Evolutionary conservation across 1,284 basidiomycete species (phyloP).

Genomic region (Ganoderma lingzhi): DNA sequence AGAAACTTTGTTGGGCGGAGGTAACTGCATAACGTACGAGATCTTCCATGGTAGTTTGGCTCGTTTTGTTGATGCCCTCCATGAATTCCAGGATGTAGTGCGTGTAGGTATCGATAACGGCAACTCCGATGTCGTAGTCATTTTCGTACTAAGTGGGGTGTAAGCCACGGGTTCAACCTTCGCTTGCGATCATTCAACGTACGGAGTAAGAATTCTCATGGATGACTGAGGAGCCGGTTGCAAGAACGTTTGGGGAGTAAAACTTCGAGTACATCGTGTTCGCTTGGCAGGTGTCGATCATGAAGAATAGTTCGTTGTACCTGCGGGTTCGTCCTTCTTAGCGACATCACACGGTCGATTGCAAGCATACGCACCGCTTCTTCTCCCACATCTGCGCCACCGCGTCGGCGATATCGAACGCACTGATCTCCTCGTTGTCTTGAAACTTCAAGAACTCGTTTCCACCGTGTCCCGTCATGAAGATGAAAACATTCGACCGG

Average conservation of each 20-base stretch:
- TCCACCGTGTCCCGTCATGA: slow-evolving; percentile 98
- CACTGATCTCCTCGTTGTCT: slow-evolving; percentile 97
- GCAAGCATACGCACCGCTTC: slow-evolving; percentile 66
- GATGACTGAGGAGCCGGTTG: slow-evolving; percentile 90
- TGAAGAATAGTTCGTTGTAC: slow-evolving; percentile 97
- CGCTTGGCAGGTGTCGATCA: slow-evolving; percentile 99
- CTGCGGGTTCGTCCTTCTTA: slow-evolving; percentile 47
- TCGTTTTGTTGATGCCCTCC: slow-evolving; percentile 93
- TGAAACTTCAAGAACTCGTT: slow-evolving; percentile 99
- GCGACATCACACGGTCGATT: not conserved
- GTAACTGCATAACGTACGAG: slow-evolving; percentile 62
- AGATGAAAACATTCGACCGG: slow-evolving; percentile 95
- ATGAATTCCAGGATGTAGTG: slow-evolving; percentile 93
- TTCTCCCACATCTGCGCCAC: slow-evolving; percentile 99
- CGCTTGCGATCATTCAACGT: slow-evolving; percentile 38
- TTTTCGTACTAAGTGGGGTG: slow-evolving; percentile 76
- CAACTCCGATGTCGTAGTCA: slow-evolving; percentile 93
- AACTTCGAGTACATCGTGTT: slow-evolving; percentile 96
- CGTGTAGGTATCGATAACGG: slow-evolving; percentile 95
- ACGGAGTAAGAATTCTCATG: slow-evolving; percentile 96
- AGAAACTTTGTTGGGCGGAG: not conserved
- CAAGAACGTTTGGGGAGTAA: slow-evolving; percentile 95
- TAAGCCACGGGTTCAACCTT: not conserved
- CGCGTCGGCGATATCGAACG: slow-evolving; percentile 95
- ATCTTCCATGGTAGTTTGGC: slow-evolving; percentile 82